Base-by-base conservation (phyloP, 495 filamentous ascomycete species). In the Xylaria flabelliformis region DNA sequence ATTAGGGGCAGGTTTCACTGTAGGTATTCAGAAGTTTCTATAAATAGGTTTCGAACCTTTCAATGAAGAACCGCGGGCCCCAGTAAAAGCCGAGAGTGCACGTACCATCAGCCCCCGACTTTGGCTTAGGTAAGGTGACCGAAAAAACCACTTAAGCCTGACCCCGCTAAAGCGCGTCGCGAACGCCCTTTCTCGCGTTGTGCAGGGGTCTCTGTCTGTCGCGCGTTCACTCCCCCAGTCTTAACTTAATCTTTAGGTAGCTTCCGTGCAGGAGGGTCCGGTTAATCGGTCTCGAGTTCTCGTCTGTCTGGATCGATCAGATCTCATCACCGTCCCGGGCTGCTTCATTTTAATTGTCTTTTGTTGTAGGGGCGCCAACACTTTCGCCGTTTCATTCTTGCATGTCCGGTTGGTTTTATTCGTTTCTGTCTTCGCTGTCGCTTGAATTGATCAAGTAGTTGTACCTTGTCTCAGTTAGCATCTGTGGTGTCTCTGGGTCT, bases 141-240 rank as follows among this genome's bases (percentile, higher is more conserved):
- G n/a, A 12, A 41, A 12, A 55, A 72, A 67, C 70, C 70, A 72
- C 70, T 72, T 72, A 59, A 72, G 63, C 70, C 6, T 2, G 17
- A 39, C 42, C 62, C 70, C 70, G 39, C 63, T 51, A 56, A 56
- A 67, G 70, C 70, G 70, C 61, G 70, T 66, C 63, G 51, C 61
- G 48, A 8, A 32, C 36, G 19, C 15, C 29, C 4, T 39, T 36
- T 36, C 29, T 10, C 70, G 70, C 63, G 70, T 67, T 61, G 44
- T 58, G 39, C 70, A 66, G 63, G 70, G 70, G 63, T 61, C 53
- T 53, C 41, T 59, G 26, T 65, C n/a, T n/a, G n/a, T n/a, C n/a
- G n/a, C 63, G 70, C 70, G 70, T 34, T 48, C 12, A 4, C 39
- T 55, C 10, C 56, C 56, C 36, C 67, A 61, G 56, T 69, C 62